A percentile compares a stretch with the other conserved stretches of the same genome.
phyloP scores from a whole-genome alignment of 192 early-diverging fungal species.

The Dissophora ornata region DNA sequence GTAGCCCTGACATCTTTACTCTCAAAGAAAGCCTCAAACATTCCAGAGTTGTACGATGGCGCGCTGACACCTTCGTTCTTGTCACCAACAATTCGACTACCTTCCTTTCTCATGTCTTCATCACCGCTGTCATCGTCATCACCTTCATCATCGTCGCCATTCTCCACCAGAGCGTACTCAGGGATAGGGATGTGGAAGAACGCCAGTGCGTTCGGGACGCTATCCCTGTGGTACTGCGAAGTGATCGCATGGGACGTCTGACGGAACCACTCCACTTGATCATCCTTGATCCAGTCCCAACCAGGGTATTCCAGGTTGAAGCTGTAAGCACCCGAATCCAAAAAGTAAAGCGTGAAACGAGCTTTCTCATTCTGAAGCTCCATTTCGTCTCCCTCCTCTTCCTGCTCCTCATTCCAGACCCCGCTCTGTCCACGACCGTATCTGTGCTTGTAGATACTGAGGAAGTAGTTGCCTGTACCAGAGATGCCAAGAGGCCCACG shows the following conservation, averaged over 20 bases:
- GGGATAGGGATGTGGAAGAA: slow-evolving; percentile 63
- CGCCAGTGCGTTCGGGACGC: slow-evolving; percentile 55
- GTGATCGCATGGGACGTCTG: slow-evolving; percentile 39
- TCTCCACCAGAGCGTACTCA: slow-evolving; percentile 30
- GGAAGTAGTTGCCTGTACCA: slow-evolving; percentile 56
- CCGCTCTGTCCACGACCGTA: slow-evolving; percentile 1
- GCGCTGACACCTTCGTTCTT: slow-evolving; percentile 42
- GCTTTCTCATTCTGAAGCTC: background rate
- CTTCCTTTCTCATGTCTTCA: slow-evolving; percentile 6
- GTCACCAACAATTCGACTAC: slow-evolving; percentile 22
- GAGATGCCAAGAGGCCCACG: slow-evolving; percentile 53
- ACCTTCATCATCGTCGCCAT: slow-evolving; percentile 9
- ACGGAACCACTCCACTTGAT: slow-evolving; percentile 60
- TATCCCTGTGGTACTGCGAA: background rate
- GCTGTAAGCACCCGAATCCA: slow-evolving; percentile 56
- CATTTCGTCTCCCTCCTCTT: background rate
- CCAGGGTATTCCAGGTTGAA: slow-evolving; percentile 46
- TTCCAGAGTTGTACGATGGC: slow-evolving; percentile 46
- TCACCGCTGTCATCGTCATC: slow-evolving; percentile 3
- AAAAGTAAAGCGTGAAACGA: slow-evolving; percentile 57
- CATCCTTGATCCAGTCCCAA: slow-evolving; percentile 55
- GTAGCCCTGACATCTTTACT: slow-evolving; percentile 44
- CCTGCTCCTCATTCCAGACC: background rate
- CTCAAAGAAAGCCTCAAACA: slow-evolving; percentile 46
- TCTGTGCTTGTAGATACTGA: slow-evolving; percentile 36